Evolutionary conservation across 2,329 filamentous ascomycete genomes (phyloP).

Genomic region (Davidsoniella australis): DNA sequence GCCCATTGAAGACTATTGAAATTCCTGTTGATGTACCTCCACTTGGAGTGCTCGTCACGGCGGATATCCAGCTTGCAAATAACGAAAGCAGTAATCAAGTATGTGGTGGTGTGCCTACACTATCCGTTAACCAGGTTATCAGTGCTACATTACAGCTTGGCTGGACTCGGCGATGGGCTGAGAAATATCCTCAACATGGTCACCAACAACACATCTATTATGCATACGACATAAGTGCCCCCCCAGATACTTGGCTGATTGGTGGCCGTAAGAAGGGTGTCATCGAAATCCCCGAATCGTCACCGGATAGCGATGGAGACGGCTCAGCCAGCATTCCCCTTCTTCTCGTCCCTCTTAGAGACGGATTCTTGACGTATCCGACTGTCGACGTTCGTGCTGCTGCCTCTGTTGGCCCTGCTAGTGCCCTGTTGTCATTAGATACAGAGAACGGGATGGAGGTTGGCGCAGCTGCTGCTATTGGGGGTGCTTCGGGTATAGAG

Average conservation of each 20-base stretch:
- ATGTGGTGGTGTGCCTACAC: constrained; percentile 26
- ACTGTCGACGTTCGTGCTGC: constrained; percentile 55
- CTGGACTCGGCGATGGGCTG: constrained; percentile 48
- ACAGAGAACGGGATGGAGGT: constrained; percentile 19
- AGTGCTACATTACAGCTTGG: constrained; percentile 42
- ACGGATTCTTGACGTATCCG: constrained; percentile 65
- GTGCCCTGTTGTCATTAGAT: constrained; percentile 21
- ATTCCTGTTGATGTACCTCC: constrained; percentile 85
- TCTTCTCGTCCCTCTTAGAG: constrained; percentile 61
- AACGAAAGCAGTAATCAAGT: neutral
- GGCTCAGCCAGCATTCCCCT: constrained; percentile 35
- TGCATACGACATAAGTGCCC: constrained; percentile 63
- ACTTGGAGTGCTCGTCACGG: constrained; percentile 67
- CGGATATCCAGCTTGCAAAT: constrained; percentile 38
- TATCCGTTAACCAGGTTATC: constrained; percentile 47
- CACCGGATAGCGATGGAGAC: neutral
- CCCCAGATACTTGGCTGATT: constrained; percentile 64
- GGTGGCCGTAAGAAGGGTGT: constrained; percentile 67
- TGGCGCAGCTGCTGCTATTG: constrained; percentile 16
- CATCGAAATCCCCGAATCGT: constrained; percentile 40
- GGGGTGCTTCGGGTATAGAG: constrained; percentile 38
- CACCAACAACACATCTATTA: constrained; percentile 32
- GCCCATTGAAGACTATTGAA: constrained; percentile 37
- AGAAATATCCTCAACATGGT: constrained; percentile 20
- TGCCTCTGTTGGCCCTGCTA: constrained; percentile 16